Conservation (phyloP, 2,329 filamentous ascomycete genomes). For the Conoideocrella luteorostrata region DNA sequence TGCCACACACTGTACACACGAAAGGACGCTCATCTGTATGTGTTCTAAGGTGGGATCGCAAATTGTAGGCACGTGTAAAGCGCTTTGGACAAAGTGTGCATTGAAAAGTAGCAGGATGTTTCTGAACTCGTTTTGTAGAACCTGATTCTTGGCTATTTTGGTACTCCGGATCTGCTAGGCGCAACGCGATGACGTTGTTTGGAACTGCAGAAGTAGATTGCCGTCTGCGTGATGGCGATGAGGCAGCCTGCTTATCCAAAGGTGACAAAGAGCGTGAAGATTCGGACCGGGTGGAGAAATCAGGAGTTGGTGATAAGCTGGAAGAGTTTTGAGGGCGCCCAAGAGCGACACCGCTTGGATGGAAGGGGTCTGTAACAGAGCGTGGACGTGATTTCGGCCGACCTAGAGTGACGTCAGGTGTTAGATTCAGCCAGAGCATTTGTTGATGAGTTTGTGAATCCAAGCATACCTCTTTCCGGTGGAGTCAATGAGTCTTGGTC, state of each 20-base stretch:
- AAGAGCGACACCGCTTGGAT: constrained; percentile 36
- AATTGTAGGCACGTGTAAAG: constrained; percentile 93
- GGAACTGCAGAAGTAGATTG: constrained; percentile 59
- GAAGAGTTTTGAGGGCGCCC: constrained; percentile 33
- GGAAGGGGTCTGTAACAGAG: constrained; percentile 56
- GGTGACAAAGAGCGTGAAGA: constrained; percentile 53
- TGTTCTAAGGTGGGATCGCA: constrained; percentile 89
- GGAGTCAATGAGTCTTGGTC: constrained; percentile 78
- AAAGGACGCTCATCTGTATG: constrained; percentile 97
- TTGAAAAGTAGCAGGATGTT: constrained; percentile 96
- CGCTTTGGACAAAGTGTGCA: constrained; percentile 89
- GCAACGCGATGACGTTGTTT: constrained; percentile 70
- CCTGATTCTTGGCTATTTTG: constrained; percentile 58
- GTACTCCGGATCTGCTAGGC: constrained; percentile 81
- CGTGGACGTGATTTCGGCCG: constrained; percentile 44
- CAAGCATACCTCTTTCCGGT: constrained; percentile 58
- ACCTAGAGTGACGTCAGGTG: constrained; percentile 23
- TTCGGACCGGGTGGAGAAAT: constrained; percentile 37
- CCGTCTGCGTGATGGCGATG: constrained; percentile 34
- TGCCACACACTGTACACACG: constrained; percentile 93
- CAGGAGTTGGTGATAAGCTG: constrained; percentile 45
- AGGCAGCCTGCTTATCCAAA: constrained; percentile 42
- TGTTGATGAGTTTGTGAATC: too few relatives aligned
- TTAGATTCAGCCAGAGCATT: background rate
- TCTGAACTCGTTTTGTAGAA: constrained; percentile 77